Conservation (phyloP, 2,329 filamentous ascomycete species). For the Parastagonospora avenae region DNA sequence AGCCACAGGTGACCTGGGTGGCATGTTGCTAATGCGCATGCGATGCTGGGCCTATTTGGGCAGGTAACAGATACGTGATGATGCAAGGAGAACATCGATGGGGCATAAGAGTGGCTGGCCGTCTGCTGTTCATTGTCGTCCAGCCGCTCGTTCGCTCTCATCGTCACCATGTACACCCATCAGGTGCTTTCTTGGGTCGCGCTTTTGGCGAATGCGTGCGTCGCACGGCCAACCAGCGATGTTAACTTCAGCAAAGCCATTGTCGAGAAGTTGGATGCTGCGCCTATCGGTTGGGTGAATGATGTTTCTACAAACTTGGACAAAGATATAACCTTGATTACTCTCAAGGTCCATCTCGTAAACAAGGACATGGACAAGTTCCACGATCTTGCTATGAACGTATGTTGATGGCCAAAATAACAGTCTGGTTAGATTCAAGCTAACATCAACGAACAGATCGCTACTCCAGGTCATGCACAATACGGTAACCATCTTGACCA, state of each 20-base stretch:
- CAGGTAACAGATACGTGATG: constrained; percentile 2
- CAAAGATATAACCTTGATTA: constrained; percentile 19
- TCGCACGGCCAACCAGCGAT: constrained; percentile 19
- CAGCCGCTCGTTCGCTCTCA: constrained; percentile 3
- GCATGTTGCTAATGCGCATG: background rate
- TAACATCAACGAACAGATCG: constrained; percentile 40
- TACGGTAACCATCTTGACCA: constrained; percentile 59
- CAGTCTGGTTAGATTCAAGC: background rate
- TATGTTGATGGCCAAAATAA: background rate
- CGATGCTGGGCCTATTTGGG: constrained; percentile 2
- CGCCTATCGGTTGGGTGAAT: constrained; percentile 18
- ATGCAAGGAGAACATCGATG: background rate
- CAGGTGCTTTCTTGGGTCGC: background rate
- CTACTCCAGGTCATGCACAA: constrained; percentile 55
- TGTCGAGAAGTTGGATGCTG: constrained; percentile 17
- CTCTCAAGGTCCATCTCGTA: constrained; percentile 24
- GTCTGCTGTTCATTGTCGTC: background rate
- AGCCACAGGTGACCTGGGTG: background rate
- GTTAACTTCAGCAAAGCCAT: constrained; percentile 7
- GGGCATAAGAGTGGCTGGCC: background rate
- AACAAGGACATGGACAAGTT: constrained; percentile 24
- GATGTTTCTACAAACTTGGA: constrained; percentile 16
- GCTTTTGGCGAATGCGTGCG: background rate
- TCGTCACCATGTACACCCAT: constrained; percentile 2
- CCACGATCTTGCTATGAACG: constrained; percentile 26